A percentile compares a stretch with the other conserved stretches of the same genome.
Conservation (phyloP, 805 yeast species). For the Huiozyma sinensis region DNA sequence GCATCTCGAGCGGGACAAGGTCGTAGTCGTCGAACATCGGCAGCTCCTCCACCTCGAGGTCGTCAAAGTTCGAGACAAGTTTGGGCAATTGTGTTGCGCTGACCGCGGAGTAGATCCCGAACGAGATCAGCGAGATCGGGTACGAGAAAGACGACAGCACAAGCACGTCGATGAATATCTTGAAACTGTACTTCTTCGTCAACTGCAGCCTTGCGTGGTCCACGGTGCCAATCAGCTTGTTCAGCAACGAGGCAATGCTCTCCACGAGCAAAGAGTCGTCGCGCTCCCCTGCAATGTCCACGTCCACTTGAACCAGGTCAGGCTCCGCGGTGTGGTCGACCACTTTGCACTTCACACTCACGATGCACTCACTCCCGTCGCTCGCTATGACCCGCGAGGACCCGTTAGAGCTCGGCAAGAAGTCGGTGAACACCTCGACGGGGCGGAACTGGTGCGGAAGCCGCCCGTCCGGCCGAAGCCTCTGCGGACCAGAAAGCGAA, state of each 20-base stretch:
- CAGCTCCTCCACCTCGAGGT: constrained; percentile 64
- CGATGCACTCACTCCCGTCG: constrained; percentile 91
- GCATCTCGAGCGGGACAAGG: constrained; percentile 48
- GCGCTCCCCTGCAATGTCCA: constrained; percentile 70
- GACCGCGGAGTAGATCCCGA: constrained; percentile 73
- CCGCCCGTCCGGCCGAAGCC: constrained; percentile 82
- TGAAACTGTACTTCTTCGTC: constrained; percentile 66
- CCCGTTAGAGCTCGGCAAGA: constrained; percentile 83
- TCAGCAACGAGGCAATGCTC: constrained; percentile 50
- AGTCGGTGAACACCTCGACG: constrained; percentile 67
- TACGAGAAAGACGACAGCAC: constrained; percentile 68
- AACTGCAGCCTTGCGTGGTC: constrained; percentile 45
- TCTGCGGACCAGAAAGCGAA: constrained; percentile 49
- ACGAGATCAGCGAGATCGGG: constrained; percentile 71
- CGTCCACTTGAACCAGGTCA: constrained; percentile 59
- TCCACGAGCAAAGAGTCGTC: constrained; percentile 67
- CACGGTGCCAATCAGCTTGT: constrained; percentile 28
- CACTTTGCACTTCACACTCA: constrained; percentile 81
- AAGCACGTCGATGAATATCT: constrained; percentile 68
- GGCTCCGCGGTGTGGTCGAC: constrained; percentile 37
- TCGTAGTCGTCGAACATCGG: constrained; percentile 84
- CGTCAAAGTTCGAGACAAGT: constrained; percentile 56
- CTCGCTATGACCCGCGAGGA: constrained; percentile 76
- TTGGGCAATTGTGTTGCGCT: constrained; percentile 68
- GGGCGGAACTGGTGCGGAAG: constrained; percentile 69